phyloP scores from a whole-genome alignment of 495 filamentous ascomycete species.

The Annulohypoxylon nitens region DNA sequence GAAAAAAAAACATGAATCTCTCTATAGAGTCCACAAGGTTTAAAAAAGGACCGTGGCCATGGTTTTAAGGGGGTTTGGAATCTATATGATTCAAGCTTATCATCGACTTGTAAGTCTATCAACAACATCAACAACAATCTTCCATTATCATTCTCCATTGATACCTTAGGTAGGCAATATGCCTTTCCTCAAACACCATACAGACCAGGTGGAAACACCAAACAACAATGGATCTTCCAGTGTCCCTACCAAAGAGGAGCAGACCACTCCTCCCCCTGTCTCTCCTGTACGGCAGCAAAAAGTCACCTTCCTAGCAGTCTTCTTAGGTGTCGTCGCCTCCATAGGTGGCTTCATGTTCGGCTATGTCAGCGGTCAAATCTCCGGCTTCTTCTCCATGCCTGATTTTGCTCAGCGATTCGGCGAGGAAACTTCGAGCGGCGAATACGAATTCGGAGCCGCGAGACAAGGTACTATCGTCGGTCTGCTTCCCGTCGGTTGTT shows the following conservation, averaged over 20 bases:
- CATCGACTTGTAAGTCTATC: conserved; percentile 23
- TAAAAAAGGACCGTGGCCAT: conserved; percentile 33
- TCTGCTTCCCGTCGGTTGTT: conserved; percentile 74
- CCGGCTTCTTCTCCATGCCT: conserved; percentile 72
- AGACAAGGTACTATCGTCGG: conserved; percentile 68
- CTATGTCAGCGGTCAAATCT: conserved; percentile 70
- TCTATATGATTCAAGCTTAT: conserved; percentile 28
- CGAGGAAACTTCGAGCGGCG: conserved; percentile 47
- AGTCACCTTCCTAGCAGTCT: conserved; percentile 56
- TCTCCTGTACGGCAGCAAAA: conserved; percentile 33
- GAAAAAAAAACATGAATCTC: conserved; percentile 10
- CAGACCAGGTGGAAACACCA: conserved; percentile 41
- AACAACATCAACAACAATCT: neutral
- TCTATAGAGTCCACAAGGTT: conserved; percentile 28
- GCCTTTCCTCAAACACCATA: conserved; percentile 41
- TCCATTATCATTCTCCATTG: neutral
- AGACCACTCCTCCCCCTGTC: conserved; percentile 16
- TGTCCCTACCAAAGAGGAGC: conserved; percentile 37
- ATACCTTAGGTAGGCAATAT: conserved; percentile 24
- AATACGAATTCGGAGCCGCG: conserved; percentile 59
- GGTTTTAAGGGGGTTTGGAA: conserved; percentile 12
- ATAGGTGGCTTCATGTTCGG: conserved; percentile 88
- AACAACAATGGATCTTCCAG: conserved; percentile 31
- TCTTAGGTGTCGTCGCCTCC: conserved; percentile 63
- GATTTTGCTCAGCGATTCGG: conserved; percentile 67